Conservation (phyloP, 2,329 filamentous ascomycete species). For the Scedosporium boydii region DNA sequence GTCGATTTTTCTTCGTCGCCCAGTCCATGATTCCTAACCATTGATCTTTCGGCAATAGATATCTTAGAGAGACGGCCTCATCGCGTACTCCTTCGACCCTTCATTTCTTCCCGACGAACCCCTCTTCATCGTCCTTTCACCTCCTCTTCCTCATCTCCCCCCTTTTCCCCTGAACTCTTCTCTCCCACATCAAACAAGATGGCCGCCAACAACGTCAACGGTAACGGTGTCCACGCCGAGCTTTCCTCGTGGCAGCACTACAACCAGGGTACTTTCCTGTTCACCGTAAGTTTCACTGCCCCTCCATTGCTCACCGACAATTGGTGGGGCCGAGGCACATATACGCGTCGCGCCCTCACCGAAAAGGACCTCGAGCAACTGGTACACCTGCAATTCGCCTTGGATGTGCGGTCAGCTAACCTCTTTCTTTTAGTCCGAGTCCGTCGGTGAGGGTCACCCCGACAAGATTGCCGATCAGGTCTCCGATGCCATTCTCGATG, state of each 20-base stretch:
- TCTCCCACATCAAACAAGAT: constrained; percentile 37
- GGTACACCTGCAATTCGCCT: constrained; percentile 1
- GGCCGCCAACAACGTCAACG: constrained; percentile 39
- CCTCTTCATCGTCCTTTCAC: constrained; percentile 10
- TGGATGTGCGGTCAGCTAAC: constrained; percentile 13
- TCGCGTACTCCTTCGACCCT: background rate
- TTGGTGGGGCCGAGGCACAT: background rate
- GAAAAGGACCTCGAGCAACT: constrained; percentile 8
- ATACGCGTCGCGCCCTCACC: background rate
- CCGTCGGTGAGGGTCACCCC: constrained; percentile 82
- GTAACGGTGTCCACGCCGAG: constrained; percentile 25
- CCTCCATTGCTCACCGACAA: background rate
- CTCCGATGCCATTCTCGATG: constrained; percentile 96
- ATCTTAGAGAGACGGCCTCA: background rate
- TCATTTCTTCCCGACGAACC: constrained; percentile 13
- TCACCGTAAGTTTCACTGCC: constrained; percentile 51
- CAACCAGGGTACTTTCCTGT: constrained; percentile 67
- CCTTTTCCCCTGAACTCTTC: constrained; percentile 8
- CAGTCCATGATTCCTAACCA: background rate
- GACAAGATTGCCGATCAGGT: constrained; percentile 99
- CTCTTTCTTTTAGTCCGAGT: constrained; percentile 55
- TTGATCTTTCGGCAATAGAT: background rate
- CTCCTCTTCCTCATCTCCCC: constrained; percentile 6
- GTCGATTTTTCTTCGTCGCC: background rate
- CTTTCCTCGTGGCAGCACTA: constrained; percentile 33